Evolutionary conservation across 768 basidiomycete genomes (phyloP).

Genomic region (Phaeotremella skinneri): DNA sequence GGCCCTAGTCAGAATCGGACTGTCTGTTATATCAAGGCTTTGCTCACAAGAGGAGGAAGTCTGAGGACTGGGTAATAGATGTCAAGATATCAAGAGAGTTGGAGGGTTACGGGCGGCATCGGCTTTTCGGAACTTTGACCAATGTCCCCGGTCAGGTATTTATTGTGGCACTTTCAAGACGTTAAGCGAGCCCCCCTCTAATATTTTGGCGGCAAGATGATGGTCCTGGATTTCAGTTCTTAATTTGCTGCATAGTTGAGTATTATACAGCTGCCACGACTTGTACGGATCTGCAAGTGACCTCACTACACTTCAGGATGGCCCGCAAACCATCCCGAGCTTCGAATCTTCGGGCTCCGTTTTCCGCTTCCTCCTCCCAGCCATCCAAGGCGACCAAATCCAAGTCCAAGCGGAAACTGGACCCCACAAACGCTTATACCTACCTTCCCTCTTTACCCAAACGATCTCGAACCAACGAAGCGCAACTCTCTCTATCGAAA

Average conservation of each 20-base stretch:
- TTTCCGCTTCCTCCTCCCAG: slow-evolving; percentile 17
- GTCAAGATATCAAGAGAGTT: slow-evolving; percentile 5
- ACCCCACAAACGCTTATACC: slow-evolving; percentile 39
- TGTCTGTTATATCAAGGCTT: not conserved
- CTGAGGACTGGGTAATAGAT: not conserved
- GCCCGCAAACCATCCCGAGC: slow-evolving; percentile 18
- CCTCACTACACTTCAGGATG: slow-evolving; percentile 13
- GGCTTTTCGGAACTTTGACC: slow-evolving; percentile 9
- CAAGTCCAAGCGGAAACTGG: slow-evolving; percentile 14
- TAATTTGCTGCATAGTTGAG: too few species aligned
- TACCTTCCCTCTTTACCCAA: slow-evolving; percentile 40
- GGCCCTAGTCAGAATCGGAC: not conserved
- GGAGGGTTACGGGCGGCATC: slow-evolving; percentile 2
- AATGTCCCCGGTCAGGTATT: too few species aligned
- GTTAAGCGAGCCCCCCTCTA: not conserved
- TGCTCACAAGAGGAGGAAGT: slow-evolving; percentile 8
- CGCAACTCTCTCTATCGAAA: slow-evolving; percentile 24
- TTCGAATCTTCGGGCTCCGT: slow-evolving; percentile 5
- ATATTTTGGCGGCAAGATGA: not conserved
- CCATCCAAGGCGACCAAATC: slow-evolving; percentile 2
- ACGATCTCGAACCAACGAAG: slow-evolving; percentile 38
- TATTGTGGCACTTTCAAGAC: slow-evolving; percentile 5
- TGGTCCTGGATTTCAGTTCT: too few species aligned
- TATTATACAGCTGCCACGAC: too few species aligned
- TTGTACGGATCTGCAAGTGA: not conserved